Evolutionary conservation across 2,329 filamentous ascomycete genomes (phyloP).

Genomic region (Arthrobotrys megalospora): DNA sequence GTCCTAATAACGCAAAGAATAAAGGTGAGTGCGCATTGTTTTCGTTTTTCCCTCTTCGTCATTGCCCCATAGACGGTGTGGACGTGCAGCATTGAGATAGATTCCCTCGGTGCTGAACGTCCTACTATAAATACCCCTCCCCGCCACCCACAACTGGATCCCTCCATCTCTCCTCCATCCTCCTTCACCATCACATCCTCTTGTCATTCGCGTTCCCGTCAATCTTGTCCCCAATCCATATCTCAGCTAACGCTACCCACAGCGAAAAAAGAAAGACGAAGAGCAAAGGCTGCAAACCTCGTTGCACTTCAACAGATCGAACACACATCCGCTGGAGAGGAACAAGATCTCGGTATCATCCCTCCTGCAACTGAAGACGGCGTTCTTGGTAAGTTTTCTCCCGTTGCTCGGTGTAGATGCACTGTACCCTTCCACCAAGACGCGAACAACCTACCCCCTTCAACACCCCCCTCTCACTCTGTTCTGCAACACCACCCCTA

Average conservation of each 20-base stretch:
- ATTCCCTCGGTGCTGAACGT: not conserved
- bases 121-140: not conserved
- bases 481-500: too few species aligned
- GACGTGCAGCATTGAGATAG: not conserved
- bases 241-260: not conserved
- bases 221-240: not conserved
- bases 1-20: slow-evolving; percentile 9
- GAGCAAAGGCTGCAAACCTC: slow-evolving; percentile 26
- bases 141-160: not conserved
- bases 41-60: not conserved
- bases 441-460: not conserved
- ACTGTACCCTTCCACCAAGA: not conserved
- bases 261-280: slow-evolving; percentile 51
- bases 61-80: not conserved
- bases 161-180: not conserved
- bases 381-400: not conserved
- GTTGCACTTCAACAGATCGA: slow-evolving; percentile 9
- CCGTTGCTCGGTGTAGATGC: not conserved
- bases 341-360: not conserved
- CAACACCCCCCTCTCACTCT: not conserved
- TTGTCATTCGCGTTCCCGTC: not conserved
- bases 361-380: not conserved
- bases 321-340: not conserved
- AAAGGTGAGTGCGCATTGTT: slow-evolving; percentile 1
- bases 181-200: not conserved